phyloP scores from a whole-genome alignment of 371 early-diverging fungal species.

The Zancudomyces culisetae region DNA sequence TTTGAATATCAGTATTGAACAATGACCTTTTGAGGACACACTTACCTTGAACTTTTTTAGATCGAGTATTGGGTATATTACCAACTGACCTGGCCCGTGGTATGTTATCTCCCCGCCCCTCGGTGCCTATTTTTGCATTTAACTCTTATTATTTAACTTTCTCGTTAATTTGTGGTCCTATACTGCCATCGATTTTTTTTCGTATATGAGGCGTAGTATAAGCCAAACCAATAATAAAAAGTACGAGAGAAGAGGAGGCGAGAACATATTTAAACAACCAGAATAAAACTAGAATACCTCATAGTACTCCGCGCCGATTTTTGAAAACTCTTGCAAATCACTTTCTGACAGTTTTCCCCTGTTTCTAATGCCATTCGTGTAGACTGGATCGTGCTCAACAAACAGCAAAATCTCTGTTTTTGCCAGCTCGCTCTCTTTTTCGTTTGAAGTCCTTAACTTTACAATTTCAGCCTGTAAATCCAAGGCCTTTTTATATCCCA shows the following conservation, averaged over 20 bases:
- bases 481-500: slow-evolving; percentile 35
- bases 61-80: slow-evolving; percentile 83
- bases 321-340: slow-evolving; percentile 33
- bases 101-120: slow-evolving; percentile 91
- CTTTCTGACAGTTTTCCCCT: slow-evolving; percentile 28
- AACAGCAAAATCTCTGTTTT: slow-evolving; percentile 45
- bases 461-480: slow-evolving; percentile 33
- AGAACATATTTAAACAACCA: background rate
- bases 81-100: slow-evolving; percentile 94
- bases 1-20: background rate
- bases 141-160: background rate
- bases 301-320: slow-evolving; percentile 56
- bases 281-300: slow-evolving; percentile 25
- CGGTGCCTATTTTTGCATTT: slow-evolving; percentile 23
- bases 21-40: background rate
- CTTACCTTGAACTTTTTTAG: slow-evolving; percentile 25
- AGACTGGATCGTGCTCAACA: slow-evolving; percentile 74
- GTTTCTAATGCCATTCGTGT: slow-evolving; percentile 77
- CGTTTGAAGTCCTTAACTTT: slow-evolving; percentile 23
- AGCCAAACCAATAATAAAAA: too few relatives aligned
- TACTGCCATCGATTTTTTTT: background rate
- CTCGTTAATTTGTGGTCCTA: background rate
- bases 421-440: background rate
- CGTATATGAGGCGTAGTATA: too few relatives aligned
- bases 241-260: too few relatives aligned